A percentile compares a stretch with the other conserved stretches of the same genome.
Evolutionary conservation across 2,329 filamentous ascomycete genomes (phyloP).

Genomic region (Leptodontidium sp.): DNA sequence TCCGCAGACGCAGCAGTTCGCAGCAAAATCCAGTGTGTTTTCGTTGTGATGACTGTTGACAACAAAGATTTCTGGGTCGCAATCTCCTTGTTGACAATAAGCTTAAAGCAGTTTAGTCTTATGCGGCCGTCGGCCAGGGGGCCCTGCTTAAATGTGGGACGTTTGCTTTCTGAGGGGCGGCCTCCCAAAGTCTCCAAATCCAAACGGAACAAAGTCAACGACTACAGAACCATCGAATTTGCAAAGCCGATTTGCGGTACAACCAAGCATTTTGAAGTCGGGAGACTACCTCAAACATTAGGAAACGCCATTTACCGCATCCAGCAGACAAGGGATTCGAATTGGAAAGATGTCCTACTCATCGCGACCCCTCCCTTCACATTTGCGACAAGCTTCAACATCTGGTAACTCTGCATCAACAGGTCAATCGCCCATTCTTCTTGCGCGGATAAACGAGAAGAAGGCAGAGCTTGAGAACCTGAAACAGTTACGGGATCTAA

Average conservation of each 20-base stretch:
- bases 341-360: slow-evolving; percentile 60
- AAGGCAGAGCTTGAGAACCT: slow-evolving; percentile 83
- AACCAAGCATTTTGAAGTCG: too few relatives aligned
- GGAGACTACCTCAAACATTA: background rate
- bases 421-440: slow-evolving; percentile 73
- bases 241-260: background rate
- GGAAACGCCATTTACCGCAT: background rate
- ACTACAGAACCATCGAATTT: background rate
- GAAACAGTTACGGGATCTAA: slow-evolving; percentile 79
- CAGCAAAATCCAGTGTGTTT: background rate
- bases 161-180: background rate
- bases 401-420: slow-evolving; percentile 56
- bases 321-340: background rate
- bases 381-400: slow-evolving; percentile 70
- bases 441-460: slow-evolving; percentile 84
- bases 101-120: slow-evolving; percentile 19
- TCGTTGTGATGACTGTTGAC: slow-evolving; percentile 15
- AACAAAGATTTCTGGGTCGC: slow-evolving; percentile 16
- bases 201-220: background rate
- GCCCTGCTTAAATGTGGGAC: background rate
- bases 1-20: background rate
- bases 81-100: slow-evolving; percentile 44
- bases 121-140: slow-evolving; percentile 5
- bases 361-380: slow-evolving; percentile 66
- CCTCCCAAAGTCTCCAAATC: background rate